Conservation (phyloP, 2,329 filamentous ascomycete genomes). For the Arthroderma sp. region DNA sequence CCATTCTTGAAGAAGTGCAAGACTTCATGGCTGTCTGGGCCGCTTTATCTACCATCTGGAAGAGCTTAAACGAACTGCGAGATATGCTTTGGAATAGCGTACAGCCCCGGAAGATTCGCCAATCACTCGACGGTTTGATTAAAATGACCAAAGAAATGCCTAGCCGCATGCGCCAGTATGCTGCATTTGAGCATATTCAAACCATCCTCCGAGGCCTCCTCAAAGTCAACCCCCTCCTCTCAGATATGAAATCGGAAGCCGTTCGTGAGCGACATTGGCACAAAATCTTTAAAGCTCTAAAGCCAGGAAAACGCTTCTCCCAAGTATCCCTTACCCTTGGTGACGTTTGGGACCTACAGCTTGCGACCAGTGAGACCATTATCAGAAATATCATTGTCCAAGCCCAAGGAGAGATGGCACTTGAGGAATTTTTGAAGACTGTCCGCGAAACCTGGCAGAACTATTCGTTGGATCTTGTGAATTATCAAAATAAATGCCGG, state of each 20-base stretch:
- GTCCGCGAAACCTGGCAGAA: conserved; percentile 95
- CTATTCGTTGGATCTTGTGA: conserved; percentile 85
- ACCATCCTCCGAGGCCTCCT: conserved; percentile 74
- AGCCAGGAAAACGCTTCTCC: conserved; percentile 85
- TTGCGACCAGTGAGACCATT: conserved; percentile 71
- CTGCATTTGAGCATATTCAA: conserved; percentile 98
- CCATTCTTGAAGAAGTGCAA: conserved; percentile 86
- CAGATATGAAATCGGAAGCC: conserved; percentile 89
- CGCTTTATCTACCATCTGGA: conserved; percentile 89
- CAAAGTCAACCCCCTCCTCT: conserved; percentile 78
- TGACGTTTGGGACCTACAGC: conserved; percentile 94
- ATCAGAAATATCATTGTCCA: conserved; percentile 91
- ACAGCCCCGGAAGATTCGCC: conserved; percentile 81
- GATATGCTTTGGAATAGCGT: conserved; percentile 92
- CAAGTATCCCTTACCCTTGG: conserved; percentile 91
- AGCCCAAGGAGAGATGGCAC: conserved; percentile 92
- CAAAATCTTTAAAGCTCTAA: conserved; percentile 93
- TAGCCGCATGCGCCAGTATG: conserved; percentile 96
- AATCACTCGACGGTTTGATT: conserved; percentile 78
- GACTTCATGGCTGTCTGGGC: conserved; percentile 99
- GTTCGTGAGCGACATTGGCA: conserved; percentile 94
- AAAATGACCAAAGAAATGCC: conserved; percentile 99
- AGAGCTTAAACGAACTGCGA: conserved; percentile 81
- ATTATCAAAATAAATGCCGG: conserved; percentile 95
- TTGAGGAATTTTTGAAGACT: conserved; percentile 94